These are phyloP conservation scores for Carallia brachiata DNA, from an alignment of 345 rosid species.

Conservation along the genomic window DNA sequence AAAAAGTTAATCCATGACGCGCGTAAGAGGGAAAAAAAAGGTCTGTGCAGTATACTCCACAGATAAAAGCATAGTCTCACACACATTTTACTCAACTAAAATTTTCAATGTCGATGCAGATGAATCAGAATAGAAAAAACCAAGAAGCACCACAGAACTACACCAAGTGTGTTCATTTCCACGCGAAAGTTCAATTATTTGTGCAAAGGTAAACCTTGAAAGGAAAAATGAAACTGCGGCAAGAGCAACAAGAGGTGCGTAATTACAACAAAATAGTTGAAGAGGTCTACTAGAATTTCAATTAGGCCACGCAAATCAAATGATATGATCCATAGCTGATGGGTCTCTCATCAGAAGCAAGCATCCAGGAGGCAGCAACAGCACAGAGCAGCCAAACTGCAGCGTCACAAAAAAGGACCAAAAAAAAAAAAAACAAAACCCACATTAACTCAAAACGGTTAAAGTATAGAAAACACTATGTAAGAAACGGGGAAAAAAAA, in stretches of 20 bases:
- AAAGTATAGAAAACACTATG: no score
- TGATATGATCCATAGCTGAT: not conserved
- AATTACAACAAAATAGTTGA: not conserved
- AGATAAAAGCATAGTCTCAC: no score
- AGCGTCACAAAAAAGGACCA: not conserved
- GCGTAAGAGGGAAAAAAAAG: no score
- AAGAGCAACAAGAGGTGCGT: not conserved
- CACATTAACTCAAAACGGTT: not conserved
- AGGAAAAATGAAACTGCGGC: not conserved
- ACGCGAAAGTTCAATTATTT: slow-evolving; percentile 13
- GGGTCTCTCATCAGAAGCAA: slow-evolving; percentile 19
- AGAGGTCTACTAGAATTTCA: no score
- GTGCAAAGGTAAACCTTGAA: not conserved
- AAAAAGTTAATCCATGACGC: no score
- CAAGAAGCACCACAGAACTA: not conserved
- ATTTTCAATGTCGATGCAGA: not conserved
- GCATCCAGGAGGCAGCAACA: slow-evolving; percentile 35
- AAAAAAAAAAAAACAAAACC: not conserved
- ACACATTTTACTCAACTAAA: slow-evolving; percentile 3
- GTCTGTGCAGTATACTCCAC: no score
- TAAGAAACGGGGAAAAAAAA: no score
- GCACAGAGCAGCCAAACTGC: slow-evolving; percentile 35
- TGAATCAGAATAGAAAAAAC: not conserved
- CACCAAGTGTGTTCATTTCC: not conserved
- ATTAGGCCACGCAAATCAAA: no score